Evolutionary conservation across 805 yeast species (phyloP), one percentile per base, ranked within the genome.

Genomic region (Zygosaccharomyces lentus): DNA sequence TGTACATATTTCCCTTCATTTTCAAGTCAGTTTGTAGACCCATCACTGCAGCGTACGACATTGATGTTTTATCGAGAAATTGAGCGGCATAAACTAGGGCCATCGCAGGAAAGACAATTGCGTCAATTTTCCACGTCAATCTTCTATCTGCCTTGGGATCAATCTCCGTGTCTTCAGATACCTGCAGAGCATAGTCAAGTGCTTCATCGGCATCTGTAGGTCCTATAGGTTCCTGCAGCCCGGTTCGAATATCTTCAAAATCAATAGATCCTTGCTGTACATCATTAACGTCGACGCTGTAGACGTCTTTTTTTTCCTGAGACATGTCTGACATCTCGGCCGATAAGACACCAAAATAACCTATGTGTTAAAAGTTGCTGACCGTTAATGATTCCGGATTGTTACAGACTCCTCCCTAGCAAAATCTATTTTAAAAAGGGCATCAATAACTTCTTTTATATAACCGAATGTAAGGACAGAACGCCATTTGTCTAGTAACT

Each of bases 51-150:
- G 74, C 74, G 49, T 65, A 66, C 0, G 70, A 62, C 52, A 62
- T 67, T 9, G 73, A 58, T 16, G 16, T 13, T 46, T 71, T 71
- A 21, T 48, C 76, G 75, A 72, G 70, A 48, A 66, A 56, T 49
- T 70, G 74, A 29, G 62, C 56, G 21, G 70, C 61, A 62, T 65
- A 67, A 19, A 70, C 49, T 9, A 58, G 43, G 37, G 62, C 58
- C 46, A 73, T 57, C 24, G 71, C 34, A 2, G 78, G 76, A 46
- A 70, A 48, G 8, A 73, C 47, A 50, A 47, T 57, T 37, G 52
- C 47, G 51, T 73, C 76, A 42, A 70, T 66, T 48, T 71, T 73
- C 21, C 72, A 48, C 12, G 70, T 52, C 29, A 71, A 53, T 41
- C 58, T 57, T 31, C 58, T 54, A 34, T 67, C 71, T 21, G 40